These are phyloP conservation scores for Solanum bukasovii DNA, from an alignment of 257 asterid genomes.

Conservation along the genomic window DNA sequence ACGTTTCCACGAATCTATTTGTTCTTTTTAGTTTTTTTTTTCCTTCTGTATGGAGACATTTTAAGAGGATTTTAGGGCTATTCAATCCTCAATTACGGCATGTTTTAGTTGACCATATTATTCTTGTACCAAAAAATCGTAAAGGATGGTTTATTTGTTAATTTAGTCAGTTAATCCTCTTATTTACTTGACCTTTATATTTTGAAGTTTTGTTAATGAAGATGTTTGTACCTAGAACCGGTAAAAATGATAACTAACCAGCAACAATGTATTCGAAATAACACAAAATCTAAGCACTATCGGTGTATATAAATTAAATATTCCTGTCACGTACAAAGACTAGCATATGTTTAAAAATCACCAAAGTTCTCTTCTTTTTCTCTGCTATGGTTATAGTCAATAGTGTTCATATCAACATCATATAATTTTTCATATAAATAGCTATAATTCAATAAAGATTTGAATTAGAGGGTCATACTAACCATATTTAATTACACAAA, in stretches of 20 bases:
- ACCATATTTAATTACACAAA: conserved; percentile 8
- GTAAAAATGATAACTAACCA: neutral
- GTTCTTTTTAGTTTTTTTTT: conserved; percentile 3
- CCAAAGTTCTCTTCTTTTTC: neutral
- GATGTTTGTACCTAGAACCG: neutral
- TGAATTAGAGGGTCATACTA: neutral
- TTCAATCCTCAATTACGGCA: conserved; percentile 7
- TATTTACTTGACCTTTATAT: neutral
- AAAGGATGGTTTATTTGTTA: neutral
- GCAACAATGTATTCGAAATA: neutral
- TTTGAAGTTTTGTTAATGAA: neutral
- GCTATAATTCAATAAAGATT: neutral
- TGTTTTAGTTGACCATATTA: neutral
- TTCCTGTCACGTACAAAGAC: neutral
- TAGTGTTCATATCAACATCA: neutral
- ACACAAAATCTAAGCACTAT: neutral
- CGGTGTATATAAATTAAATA: neutral
- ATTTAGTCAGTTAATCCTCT: neutral
- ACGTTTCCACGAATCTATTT: conserved; percentile 7
- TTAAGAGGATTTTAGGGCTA: conserved; percentile 16
- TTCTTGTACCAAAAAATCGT: neutral
- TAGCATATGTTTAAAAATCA: neutral
- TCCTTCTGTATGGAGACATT: conserved; percentile 6
- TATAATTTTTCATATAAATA: neutral
- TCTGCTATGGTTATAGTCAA: neutral